Base-by-base conservation (phyloP, 2,329 filamentous ascomycete species). In the Teratosphaeria viscida region DNA sequence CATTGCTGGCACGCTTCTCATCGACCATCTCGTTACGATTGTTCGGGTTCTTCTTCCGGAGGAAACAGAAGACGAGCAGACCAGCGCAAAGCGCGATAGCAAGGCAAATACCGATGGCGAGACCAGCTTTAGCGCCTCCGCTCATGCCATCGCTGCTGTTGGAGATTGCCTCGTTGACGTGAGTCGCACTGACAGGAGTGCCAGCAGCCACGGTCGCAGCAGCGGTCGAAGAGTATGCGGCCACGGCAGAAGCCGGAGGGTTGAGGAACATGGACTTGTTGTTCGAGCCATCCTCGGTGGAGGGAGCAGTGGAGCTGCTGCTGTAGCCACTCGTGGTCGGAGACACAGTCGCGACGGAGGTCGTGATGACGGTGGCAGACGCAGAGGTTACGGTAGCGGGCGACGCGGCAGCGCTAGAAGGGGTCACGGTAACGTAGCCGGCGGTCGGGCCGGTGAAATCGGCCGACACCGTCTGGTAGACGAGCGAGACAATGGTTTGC, bases 51-150 rank as follows among this genome's bases (percentile, higher is more conserved):
- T 87, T 89, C 79, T 87, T 89, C 70, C 85, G 84, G 66, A 82
- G 86, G 71, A 91, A 82, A 61, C 90, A 72, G 72, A 95, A 85
- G 70, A 90, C 87, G 23, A 88, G 78, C 26, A 88, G 72, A n/a
- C 85, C 77, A 34, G 85, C 83, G 29, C 94, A 71, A 2, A 86
- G 74, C 35, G 86, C 82, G 29, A 96, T 67, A 55, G 83, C 83
- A 6, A 87, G 79, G 35, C 96, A 75, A 55, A 95, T 84, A 68
- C 91, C 92, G 70, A 96, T 85, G 5, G 87, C 90, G 62, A 96
- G 82, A 61, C 94, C 94, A 52, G 90, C 92, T 74, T 90, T 94
- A 62, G 76, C 71, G 59, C 81, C 71, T 57, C 71, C 71, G 55
- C 74, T 77, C 74, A 81, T 75, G 53, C 76, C 77, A 35, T 61